Evolutionary conservation across 345 rosid genomes (phyloP).

Genomic region (Passiflora organensis): DNA sequence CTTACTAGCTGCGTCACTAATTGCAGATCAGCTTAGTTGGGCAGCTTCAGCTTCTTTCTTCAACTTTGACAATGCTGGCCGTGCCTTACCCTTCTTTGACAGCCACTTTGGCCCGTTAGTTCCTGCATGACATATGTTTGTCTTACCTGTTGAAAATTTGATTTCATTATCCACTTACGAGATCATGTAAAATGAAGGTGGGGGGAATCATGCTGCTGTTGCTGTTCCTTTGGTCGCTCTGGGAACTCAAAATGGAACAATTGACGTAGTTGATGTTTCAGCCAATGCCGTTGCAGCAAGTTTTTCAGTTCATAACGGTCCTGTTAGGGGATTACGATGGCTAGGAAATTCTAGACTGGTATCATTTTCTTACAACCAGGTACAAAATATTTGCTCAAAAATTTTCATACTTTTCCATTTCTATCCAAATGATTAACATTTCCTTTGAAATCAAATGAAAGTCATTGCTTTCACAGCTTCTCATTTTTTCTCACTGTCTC

Average conservation of each 20-base stretch:
- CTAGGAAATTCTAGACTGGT: conserved; percentile 97
- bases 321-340: conserved; percentile 89
- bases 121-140: conserved; percentile 18
- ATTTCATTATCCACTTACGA: conserved; percentile 12
- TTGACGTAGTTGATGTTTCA: conserved; percentile 87
- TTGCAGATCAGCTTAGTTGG: conserved; percentile 79
- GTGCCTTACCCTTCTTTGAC: conserved; percentile 92
- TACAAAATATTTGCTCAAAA: conserved; percentile 11
- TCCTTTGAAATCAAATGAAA: too few relatives aligned
- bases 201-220: conserved; percentile 83
- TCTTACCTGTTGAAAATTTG: neutral
- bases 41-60: conserved; percentile 95
- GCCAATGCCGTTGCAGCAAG: conserved; percentile 89
- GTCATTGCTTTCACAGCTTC: neutral
- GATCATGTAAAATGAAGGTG: conserved; percentile 52
- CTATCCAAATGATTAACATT: too few relatives aligned
- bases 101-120: conserved; percentile 92
- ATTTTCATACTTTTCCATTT: too few relatives aligned
- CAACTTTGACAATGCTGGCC: conserved; percentile 84
- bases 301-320: conserved; percentile 69
- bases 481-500: neutral
- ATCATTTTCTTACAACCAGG: conserved; percentile 84
- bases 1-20: conserved; percentile 17
- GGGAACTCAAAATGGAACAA: conserved; percentile 88
- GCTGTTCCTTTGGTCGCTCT: conserved; percentile 97